phyloP scores from a whole-genome alignment of 208 protist genomes.

The Leptomonas seymouri region DNA sequence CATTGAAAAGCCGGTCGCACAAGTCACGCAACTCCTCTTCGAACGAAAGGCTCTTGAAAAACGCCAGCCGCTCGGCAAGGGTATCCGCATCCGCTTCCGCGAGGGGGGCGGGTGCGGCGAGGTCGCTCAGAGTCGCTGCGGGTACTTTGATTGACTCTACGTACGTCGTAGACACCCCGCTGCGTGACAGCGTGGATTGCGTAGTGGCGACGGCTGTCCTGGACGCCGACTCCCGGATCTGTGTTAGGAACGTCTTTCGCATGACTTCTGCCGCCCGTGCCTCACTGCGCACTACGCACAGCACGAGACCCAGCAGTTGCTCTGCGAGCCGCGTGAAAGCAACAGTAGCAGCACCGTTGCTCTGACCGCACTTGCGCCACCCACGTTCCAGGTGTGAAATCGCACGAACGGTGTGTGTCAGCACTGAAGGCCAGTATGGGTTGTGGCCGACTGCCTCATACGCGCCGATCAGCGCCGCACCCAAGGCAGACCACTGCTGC shows the following conservation, averaged over 20 bases:
- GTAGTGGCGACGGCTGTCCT: not conserved
- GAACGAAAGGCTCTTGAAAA: slow-evolving; percentile 20
- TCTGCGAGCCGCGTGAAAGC: not conserved
- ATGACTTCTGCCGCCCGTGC: slow-evolving; percentile 22
- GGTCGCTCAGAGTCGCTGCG: slow-evolving; percentile 20
- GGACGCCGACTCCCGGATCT: slow-evolving; percentile 7
- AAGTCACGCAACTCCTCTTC: slow-evolving; percentile 31
- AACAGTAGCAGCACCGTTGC: not conserved
- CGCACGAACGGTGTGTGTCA: slow-evolving; percentile 29
- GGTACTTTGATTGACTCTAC: slow-evolving; percentile 32
- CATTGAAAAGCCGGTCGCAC: slow-evolving; percentile 16
- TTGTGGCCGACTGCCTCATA: slow-evolving; percentile 57
- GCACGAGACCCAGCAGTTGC: slow-evolving; percentile 25
- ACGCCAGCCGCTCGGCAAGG: not conserved
- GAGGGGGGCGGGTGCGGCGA: slow-evolving; percentile 8
- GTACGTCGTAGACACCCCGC: slow-evolving; percentile 27
- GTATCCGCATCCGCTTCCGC: not conserved
- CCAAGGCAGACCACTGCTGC: slow-evolving; percentile 21
- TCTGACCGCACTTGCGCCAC: slow-evolving; percentile 7
- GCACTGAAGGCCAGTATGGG: slow-evolving; percentile 72
- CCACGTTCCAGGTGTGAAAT: slow-evolving; percentile 10
- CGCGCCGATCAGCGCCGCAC: slow-evolving; percentile 27
- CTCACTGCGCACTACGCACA: slow-evolving; percentile 33
- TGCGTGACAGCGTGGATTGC: slow-evolving; percentile 21
- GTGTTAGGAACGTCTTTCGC: slow-evolving; percentile 21